These are phyloP conservation scores for Zasmidium citrigriseum DNA, from an alignment of 2,329 filamentous ascomycete species.

Conservation along the genomic window DNA sequence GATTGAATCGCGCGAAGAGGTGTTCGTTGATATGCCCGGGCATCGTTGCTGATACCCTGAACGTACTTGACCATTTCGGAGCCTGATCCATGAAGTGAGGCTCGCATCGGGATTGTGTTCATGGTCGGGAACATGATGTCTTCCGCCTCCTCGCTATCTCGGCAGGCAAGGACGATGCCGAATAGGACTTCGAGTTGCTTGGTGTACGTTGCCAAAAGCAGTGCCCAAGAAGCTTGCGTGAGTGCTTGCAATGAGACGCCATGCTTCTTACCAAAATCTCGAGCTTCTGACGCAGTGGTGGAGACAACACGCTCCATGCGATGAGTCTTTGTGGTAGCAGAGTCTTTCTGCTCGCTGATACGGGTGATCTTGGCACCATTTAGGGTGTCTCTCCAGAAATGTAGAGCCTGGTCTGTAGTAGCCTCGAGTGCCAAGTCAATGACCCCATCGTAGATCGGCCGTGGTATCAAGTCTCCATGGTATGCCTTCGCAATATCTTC, in stretches of 20 bases:
- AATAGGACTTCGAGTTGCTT: constrained; percentile 74
- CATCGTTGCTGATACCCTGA: constrained; percentile 67
- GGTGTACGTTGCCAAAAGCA: constrained; percentile 65
- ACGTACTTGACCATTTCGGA: constrained; percentile 69
- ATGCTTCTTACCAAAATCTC: constrained; percentile 63
- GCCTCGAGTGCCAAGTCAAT: constrained; percentile 57
- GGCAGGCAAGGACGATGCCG: constrained; percentile 79
- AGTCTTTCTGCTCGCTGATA: constrained; percentile 39
- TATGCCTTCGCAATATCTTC: constrained; percentile 70
- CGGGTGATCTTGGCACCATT: constrained; percentile 48
- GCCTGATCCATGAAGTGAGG: constrained; percentile 69
- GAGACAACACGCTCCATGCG: constrained; percentile 51
- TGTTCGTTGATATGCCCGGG: constrained; percentile 73
- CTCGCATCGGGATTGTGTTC: constrained; percentile 81
- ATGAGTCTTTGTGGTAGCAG: constrained; percentile 32
- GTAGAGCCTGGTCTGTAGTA: constrained; percentile 48
- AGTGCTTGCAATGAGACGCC: constrained; percentile 75
- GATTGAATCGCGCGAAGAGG: constrained; percentile 71
- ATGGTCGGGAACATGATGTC: constrained; percentile 81
- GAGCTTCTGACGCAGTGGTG: constrained; percentile 46
- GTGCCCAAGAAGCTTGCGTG: constrained; percentile 74
- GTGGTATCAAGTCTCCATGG: constrained; percentile 26
- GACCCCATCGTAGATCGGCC: constrained; percentile 54
- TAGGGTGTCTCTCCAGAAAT: constrained; percentile 74
- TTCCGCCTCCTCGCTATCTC: constrained; percentile 71